Conservation (phyloP, 2,329 filamentous ascomycete genomes). For the Colletotrichum plurivorum region DNA sequence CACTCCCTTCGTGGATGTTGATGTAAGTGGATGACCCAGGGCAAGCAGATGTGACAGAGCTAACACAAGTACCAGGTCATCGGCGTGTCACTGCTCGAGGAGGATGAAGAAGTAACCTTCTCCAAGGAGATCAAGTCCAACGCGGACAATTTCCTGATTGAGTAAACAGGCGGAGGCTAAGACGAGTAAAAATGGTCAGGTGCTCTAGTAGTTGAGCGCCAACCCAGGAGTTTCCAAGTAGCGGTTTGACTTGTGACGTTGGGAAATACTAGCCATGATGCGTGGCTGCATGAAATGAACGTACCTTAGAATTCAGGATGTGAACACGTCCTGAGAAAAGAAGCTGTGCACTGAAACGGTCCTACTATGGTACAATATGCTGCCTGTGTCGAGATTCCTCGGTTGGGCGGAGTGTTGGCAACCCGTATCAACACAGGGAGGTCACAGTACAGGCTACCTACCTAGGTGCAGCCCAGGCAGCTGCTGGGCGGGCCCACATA, state of each 20-base stretch:
- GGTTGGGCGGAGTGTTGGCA: no score
- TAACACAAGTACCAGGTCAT: slow-evolving; percentile 63
- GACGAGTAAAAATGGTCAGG: slow-evolving; percentile 11
- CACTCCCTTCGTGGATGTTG: slow-evolving; percentile 90
- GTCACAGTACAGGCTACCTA: neutral
- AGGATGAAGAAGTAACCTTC: slow-evolving; percentile 85
- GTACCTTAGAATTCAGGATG: slow-evolving; percentile 33
- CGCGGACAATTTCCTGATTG: slow-evolving; percentile 83
- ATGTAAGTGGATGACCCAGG: slow-evolving; percentile 73
- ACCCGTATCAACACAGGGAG: neutral
- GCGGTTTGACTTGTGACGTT: slow-evolving; percentile 34
- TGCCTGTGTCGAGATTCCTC: no score
- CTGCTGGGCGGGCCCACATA: neutral
- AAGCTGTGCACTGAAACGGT: slow-evolving; percentile 9
- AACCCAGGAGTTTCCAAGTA: slow-evolving; percentile 37
- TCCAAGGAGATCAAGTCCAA: slow-evolving; percentile 85
- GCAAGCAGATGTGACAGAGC: neutral
- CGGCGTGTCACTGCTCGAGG: slow-evolving; percentile 79
- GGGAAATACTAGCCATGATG: slow-evolving; percentile 27
- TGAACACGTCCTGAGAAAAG: slow-evolving; percentile 19
- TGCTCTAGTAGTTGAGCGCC: slow-evolving; percentile 28
- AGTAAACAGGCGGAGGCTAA: slow-evolving; percentile 62
- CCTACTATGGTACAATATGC: neutral
- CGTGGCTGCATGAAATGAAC: slow-evolving; percentile 39
- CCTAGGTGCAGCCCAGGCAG: no score